Evolutionary conservation across 2,329 filamentous ascomycete genomes (phyloP).

Genomic region (Leptoxyphium fumago): DNA sequence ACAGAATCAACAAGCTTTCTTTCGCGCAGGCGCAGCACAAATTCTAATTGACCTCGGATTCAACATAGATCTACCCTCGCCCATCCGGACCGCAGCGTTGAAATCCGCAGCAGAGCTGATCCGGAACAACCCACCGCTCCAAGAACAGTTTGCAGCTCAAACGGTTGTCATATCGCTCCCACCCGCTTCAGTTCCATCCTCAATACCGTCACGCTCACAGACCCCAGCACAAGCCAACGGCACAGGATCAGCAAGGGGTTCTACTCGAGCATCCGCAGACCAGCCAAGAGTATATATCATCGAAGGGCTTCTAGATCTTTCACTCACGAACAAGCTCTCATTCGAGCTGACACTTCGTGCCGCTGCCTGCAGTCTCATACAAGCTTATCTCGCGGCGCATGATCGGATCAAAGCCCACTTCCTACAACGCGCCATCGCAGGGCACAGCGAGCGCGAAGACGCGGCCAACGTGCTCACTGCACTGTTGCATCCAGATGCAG

Average conservation of each 20-base stretch:
- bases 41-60: constrained; percentile 75
- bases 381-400: constrained; percentile 81
- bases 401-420: constrained; percentile 73
- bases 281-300: constrained; percentile 60
- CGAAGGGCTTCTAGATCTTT: constrained; percentile 75
- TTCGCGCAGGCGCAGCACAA: constrained; percentile 65
- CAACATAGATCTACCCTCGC: constrained; percentile 52
- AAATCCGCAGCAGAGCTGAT: constrained; percentile 80
- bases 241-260: constrained; percentile 10
- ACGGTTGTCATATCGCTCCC: constrained; percentile 42
- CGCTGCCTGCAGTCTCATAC: constrained; percentile 77
- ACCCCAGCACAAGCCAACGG: constrained; percentile 14
- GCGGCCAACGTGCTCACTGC: constrained; percentile 72
- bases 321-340: constrained; percentile 51
- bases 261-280: constrained; percentile 18
- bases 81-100: constrained; percentile 76
- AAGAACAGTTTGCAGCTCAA: constrained; percentile 80
- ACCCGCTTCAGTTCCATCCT: constrained; percentile 4
- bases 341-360: constrained; percentile 66
- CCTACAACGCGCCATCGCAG: constrained; percentile 73
- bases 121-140: constrained; percentile 59
- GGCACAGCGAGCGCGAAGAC: constrained; percentile 69
- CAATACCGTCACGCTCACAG: neutral
- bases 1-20: constrained; percentile 75
- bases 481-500: constrained; percentile 53